Evolutionary conservation across 371 early-diverging fungal species (phyloP).

Genomic region (Mucor plumbeus): DNA sequence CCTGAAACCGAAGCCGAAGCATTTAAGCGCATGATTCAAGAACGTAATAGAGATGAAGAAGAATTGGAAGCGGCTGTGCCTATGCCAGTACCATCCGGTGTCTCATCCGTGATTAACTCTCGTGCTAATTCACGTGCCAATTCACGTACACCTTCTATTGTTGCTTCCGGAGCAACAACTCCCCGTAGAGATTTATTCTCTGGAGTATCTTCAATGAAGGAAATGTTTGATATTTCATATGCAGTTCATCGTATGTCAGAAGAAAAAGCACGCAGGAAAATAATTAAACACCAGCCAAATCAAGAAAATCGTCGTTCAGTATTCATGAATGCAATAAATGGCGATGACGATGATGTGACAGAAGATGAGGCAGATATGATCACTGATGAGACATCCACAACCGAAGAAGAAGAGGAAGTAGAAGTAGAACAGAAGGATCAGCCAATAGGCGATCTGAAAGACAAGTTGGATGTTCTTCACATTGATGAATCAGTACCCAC

Average conservation of each 20-base stretch:
- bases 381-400: conserved; percentile 30
- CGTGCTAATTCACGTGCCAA: conserved; percentile 33
- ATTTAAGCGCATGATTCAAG: conserved; percentile 35
- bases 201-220: conserved; percentile 61
- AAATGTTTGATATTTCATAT: conserved; percentile 67
- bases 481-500: not conserved
- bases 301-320: conserved; percentile 2
- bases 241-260: conserved; percentile 69
- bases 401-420: conserved; percentile 12
- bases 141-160: conserved; percentile 31
- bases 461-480: conserved; percentile 14
- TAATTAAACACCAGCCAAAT: conserved; percentile 5
- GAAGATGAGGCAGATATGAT: conserved; percentile 29
- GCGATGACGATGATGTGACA: conserved; percentile 28
- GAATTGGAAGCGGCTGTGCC: conserved; percentile 32
- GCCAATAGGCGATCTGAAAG: conserved; percentile 9
- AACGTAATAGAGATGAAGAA: conserved; percentile 29
- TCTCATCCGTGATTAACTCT: conserved; percentile 33
- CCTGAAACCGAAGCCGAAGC: conserved; percentile 32
- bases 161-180: conserved; percentile 26
- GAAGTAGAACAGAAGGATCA: conserved; percentile 3
- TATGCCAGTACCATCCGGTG: conserved; percentile 18
- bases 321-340: conserved; percentile 27
- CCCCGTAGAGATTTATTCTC: conserved; percentile 47
- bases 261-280: conserved; percentile 52